Evolutionary conservation across 352 stramenopile species (phyloP), one percentile per base, ranked within the genome.

Genomic region (Phytopythium chamaehyphon): DNA sequence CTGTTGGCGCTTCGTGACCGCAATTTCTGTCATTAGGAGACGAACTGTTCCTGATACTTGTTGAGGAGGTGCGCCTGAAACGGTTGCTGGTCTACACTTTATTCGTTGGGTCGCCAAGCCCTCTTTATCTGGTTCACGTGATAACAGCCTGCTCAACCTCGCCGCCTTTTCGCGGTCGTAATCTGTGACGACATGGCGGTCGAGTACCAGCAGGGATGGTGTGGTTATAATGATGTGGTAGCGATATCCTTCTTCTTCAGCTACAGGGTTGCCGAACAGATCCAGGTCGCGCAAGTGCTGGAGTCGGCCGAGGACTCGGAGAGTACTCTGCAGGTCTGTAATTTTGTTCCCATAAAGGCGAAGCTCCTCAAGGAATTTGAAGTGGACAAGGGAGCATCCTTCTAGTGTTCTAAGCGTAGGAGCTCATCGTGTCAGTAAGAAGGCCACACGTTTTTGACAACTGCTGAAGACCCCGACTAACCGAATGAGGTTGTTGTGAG

Each of bases 241-340:
- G 0, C 87, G 83, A 31, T 96, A 96, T 38, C 85, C 89, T 33
- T 88, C 83, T 64, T 96, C 82, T 46, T 92, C 78, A 0, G 74
- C 68, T 6, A 95, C 44, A 9, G 85, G 80, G 42, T 97, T 96
- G 15, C 62, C 80, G 50, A 89, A 92, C 23, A 96, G 57, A 56
- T 95, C 83, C 28, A 96, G 67, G 28, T 85, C 71, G 44, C 86
- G 47, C 26, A 96, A 64, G 47, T 86, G 77, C 1, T 76, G 69
- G 22, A 94, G 55, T 16, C 77, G 62, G 36, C 61, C 65, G 11
- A 95, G 45, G 8, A 83, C 55, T 6, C 56, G 42, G 23, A 95
- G 52, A 9, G 66, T 72, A 14, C 57, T 49, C 14, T 90, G 56
- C 2, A 96, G 69, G 40, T 95, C 78, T 36, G 73, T 74, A 23